These are phyloP conservation scores for Capsicum baccatum DNA, from an alignment of 257 asterid species.

Conservation along the genomic window DNA sequence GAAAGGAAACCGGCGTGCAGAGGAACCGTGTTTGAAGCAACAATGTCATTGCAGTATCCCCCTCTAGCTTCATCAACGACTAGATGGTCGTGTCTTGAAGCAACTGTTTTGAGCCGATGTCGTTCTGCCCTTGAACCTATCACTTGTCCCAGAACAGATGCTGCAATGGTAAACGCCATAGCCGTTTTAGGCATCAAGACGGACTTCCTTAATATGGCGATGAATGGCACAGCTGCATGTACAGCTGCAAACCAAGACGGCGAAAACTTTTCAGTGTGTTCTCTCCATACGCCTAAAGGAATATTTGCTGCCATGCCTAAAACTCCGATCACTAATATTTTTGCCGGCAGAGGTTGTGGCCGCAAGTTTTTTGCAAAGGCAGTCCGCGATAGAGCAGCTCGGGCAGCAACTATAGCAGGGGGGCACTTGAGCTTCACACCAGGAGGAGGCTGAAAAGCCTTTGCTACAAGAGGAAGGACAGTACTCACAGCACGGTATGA, in stretches of 20 bases:
- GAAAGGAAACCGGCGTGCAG: constrained; percentile 4
- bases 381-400: constrained; percentile 77
- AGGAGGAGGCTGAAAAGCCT: constrained; percentile 80
- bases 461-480: constrained; percentile 86
- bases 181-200: constrained; percentile 89
- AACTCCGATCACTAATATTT: constrained; percentile 71
- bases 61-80: constrained; percentile 35
- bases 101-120: constrained; percentile 62
- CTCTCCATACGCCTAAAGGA: constrained; percentile 96
- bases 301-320: constrained; percentile 86
- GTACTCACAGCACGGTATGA: constrained; percentile 80
- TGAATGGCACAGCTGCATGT: constrained; percentile 95
- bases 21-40: constrained; percentile 22
- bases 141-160: constrained; percentile 86
- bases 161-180: constrained; percentile 94
- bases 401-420: constrained; percentile 77
- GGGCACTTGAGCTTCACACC: constrained; percentile 81
- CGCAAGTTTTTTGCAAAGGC: constrained; percentile 86
- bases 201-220: constrained; percentile 85
- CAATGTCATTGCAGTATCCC: constrained; percentile 33
- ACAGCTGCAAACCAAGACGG: constrained; percentile 92
- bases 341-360: constrained; percentile 86
- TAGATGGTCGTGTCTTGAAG: constrained; percentile 8
- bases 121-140: constrained; percentile 95
- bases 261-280: constrained; percentile 84